Evolutionary conservation across 257 asterid species (phyloP).

Genomic region (Verbena officinalis): DNA sequence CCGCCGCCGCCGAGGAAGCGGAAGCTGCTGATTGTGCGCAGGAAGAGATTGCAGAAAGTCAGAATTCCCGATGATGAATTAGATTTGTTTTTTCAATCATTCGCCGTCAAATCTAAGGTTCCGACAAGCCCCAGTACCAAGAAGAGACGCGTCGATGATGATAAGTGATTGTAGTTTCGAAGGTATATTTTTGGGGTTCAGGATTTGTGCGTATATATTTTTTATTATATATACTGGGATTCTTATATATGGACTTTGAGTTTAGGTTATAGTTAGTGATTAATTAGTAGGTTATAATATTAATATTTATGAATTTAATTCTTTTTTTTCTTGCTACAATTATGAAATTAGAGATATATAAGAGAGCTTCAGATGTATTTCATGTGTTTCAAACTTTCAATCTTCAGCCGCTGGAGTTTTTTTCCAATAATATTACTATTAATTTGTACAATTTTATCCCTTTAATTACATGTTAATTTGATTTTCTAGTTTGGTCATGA

Average conservation of each 20-base stretch:
- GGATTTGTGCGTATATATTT: background rate
- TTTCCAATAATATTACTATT: background rate
- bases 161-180: background rate
- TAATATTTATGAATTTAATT: background rate
- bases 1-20: conserved; percentile 43
- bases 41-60: background rate
- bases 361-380: background rate
- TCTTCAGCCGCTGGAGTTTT: background rate
- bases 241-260: background rate
- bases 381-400: background rate
- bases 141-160: conserved; percentile 15
- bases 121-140: background rate
- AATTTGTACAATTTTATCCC: no score
- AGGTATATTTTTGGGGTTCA: background rate
- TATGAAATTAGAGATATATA: background rate
- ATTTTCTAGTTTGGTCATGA: background rate
- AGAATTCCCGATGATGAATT: background rate
- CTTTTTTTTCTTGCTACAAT: no score
- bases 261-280: conserved; percentile 12
- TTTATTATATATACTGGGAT: background rate
- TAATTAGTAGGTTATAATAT: background rate
- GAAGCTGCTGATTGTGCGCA: background rate
- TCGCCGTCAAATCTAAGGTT: conserved; percentile 3
- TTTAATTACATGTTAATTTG: background rate
- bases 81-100: conserved; percentile 9